Evolutionary conservation across 1,139 yeast genomes (phyloP), one percentile per base, ranked within the genome.

Genomic region (Lodderomyces jiufengensis): DNA sequence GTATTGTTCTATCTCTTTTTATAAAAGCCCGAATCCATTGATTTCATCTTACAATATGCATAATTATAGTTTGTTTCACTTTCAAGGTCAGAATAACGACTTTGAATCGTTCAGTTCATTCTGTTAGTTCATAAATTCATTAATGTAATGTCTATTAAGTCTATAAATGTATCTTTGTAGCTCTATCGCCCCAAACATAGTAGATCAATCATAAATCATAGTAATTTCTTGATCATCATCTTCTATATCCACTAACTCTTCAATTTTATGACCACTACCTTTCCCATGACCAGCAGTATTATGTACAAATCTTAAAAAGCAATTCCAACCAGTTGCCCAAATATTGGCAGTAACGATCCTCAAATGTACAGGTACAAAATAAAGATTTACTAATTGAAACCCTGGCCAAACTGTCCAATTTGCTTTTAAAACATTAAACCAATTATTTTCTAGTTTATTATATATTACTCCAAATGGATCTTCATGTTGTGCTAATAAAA

Each of bases 381-480:
- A 61, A 32, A 69, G 55, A 47, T 63, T 65, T 37, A 65, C 42
- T 30, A 66, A 49, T 48, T 66, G 73, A 46, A 69, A 66, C 2
- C 59, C 53, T 0, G 73, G 72, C 75, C 75, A 69, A 11, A 68
- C 70, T 10, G 63, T 53, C 72, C 74, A 68, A 44, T 57, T 57
- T 11, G 73, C 69, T 32, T 43, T 57, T 43, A 68, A 55, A 18
- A 69, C 72, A 18, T 55, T 61, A 66, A 68, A 66, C 73, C 72
- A 69, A 45, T 68, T 68, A 27, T 52, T 56, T 24, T 52, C 49
- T 35, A 69, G 53, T 45, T 67, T 66, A 32, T 62, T 61, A 3
- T 39, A 40, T 1, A 70, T 63, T 12, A 59, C 49, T 5, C 56
- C 59, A 15, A 63, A 40, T 3, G 73, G 71, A 42, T 66, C 51